Evolutionary conservation across 2,329 filamentous ascomycete genomes (phyloP).

Genomic region (Aspergillus sojae): DNA sequence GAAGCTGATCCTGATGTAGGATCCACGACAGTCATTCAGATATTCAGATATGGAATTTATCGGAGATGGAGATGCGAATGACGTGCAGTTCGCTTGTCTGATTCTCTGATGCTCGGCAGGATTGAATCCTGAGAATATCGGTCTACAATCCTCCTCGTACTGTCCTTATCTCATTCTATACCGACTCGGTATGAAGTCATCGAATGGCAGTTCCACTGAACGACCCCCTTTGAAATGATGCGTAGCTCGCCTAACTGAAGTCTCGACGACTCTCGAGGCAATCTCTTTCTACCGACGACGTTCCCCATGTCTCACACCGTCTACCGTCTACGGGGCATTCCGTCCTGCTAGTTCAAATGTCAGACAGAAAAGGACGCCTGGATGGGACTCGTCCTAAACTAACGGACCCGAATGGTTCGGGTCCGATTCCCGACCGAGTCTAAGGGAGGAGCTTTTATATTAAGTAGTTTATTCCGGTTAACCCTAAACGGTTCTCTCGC

Average conservation of each 20-base stretch:
- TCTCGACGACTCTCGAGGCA: not conserved
- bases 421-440: slow-evolving; percentile 11
- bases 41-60: not conserved
- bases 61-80: not conserved
- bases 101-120: not conserved
- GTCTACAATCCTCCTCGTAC: too few species aligned
- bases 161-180: not conserved
- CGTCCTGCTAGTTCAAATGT: not conserved
- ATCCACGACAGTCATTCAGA: too few species aligned
- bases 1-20: not conserved
- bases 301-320: not conserved
- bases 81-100: not conserved
- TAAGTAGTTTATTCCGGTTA: not conserved
- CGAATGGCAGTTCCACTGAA: not conserved
- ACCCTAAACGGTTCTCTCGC: not conserved
- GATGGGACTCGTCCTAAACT: not conserved
- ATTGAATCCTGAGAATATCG: not conserved
- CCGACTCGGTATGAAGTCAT: not conserved
- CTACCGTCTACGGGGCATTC: not conserved
- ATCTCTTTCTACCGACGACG: not conserved
- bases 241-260: not conserved
- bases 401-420: slow-evolving; percentile 5
- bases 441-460: not conserved
- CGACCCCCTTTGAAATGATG: not conserved
- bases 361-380: not conserved